Conservation (phyloP, 345 rosid genomes). For the Aethionema arabicum region DNA sequence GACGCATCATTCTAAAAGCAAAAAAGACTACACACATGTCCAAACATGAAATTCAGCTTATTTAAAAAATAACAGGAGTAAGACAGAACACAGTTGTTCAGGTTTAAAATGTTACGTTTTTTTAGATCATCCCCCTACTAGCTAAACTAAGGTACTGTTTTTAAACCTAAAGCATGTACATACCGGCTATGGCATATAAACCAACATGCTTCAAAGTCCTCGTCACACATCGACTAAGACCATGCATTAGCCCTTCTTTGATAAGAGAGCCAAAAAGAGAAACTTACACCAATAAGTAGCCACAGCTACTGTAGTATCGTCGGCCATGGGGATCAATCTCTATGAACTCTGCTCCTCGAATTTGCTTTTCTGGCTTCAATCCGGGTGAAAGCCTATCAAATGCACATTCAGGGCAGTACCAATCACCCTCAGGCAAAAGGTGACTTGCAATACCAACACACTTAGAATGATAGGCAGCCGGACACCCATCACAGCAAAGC, state of each 20-base stretch:
- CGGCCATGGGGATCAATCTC: conserved; percentile 79
- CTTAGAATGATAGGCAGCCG: conserved; percentile 98
- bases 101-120: conserved; percentile 14
- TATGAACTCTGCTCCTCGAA: conserved; percentile 87
- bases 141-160: conserved; percentile 18
- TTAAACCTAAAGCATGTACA: conserved; percentile 4
- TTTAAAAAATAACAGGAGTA: not conserved
- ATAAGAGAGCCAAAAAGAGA: conserved; percentile 23
- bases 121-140: conserved; percentile 14
- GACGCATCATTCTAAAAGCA: conserved; percentile 10
- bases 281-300: conserved; percentile 96
- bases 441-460: conserved; percentile 81
- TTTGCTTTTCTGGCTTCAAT: conserved; percentile 53
- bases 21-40: conserved; percentile 16
- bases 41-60: conserved; percentile 23
- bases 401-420: conserved; percentile 98
- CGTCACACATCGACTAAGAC: conserved; percentile 11
- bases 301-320: conserved; percentile 71
- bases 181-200: conserved; percentile 2
- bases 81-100: conserved; percentile 7
- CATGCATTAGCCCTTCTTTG: conserved; percentile 21
- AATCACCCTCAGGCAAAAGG: conserved; percentile 90
- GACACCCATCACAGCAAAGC: conserved; percentile 99
- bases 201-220: conserved; percentile 18
- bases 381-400: conserved; percentile 52